A percentile compares a stretch with the other conserved stretches of the same genome.
phyloP scores from a whole-genome alignment of 2,329 filamentous ascomycete species.

The Nothophoma quercina region DNA sequence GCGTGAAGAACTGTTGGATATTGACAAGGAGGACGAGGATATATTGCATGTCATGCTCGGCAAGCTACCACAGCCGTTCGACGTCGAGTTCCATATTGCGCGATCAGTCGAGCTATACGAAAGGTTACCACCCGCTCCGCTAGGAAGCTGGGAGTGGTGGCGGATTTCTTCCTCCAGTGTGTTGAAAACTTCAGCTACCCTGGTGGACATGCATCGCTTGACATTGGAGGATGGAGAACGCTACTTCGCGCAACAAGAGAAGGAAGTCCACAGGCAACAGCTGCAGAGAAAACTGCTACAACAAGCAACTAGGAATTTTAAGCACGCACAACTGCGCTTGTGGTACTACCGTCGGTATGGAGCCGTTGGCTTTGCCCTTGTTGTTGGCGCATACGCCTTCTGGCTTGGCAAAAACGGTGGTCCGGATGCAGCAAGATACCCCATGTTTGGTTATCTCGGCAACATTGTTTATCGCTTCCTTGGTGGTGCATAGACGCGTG shows the following conservation, averaged over 20 bases:
- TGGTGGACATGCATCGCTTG: slow-evolving; percentile 59
- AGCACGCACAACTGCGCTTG: slow-evolving; percentile 50
- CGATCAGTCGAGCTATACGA: slow-evolving; percentile 70
- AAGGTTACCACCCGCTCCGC: slow-evolving; percentile 72
- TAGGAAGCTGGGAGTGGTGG: slow-evolving; percentile 72
- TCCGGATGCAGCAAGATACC: slow-evolving; percentile 10
- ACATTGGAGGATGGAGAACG: slow-evolving; percentile 70
- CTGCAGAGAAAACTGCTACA: slow-evolving; percentile 49
- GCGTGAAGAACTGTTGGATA: slow-evolving; percentile 82
- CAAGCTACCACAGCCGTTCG: slow-evolving; percentile 81
- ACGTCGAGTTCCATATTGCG: slow-evolving; percentile 79
- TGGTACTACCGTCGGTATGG: slow-evolving; percentile 73
- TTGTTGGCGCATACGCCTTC: slow-evolving; percentile 45
- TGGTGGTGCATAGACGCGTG: no score
- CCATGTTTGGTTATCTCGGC: slow-evolving; percentile 25
- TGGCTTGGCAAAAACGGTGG: slow-evolving; percentile 42
- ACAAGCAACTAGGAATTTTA: slow-evolving; percentile 55
- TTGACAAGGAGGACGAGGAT: slow-evolving; percentile 77
- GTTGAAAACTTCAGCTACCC: slow-evolving; percentile 78
- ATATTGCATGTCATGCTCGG: slow-evolving; percentile 90
- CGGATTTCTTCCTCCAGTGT: slow-evolving; percentile 78
- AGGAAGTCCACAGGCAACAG: slow-evolving; percentile 74
- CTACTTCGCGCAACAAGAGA: slow-evolving; percentile 75
- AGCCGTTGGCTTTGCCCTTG: slow-evolving; percentile 61
- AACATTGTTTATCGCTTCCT: slow-evolving; percentile 27